A percentile compares a stretch with the other conserved stretches of the same genome.
Evolutionary conservation across 2,329 filamentous ascomycete genomes (phyloP).

Genomic region (Diplodia mutila): DNA sequence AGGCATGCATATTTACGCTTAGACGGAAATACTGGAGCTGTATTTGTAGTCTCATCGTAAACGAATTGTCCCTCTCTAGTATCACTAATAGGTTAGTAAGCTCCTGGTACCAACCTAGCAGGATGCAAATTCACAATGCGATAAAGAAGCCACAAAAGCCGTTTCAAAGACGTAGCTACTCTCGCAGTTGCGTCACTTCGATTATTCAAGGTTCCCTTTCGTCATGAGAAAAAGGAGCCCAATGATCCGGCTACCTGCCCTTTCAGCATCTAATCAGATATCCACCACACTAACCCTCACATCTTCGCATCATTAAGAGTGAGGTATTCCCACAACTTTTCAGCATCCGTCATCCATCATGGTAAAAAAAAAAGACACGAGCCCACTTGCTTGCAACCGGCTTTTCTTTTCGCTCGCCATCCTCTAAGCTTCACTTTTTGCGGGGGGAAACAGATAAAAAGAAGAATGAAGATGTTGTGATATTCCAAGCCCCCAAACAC

Average conservation of each 20-base stretch:
- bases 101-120: neutral
- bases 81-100: neutral
- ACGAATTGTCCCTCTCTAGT: neutral
- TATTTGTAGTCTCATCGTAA: neutral
- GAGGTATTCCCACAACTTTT: neutral
- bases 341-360: neutral
- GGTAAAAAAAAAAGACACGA: neutral
- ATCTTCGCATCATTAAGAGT: neutral
- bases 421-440: neutral
- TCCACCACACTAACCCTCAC: neutral
- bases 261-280: conserved; percentile 12
- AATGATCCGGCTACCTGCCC: neutral
- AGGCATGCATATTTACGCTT: neutral
- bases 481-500: conserved; percentile 21
- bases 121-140: neutral
- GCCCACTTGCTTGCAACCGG: conserved; percentile 9
- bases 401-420: neutral
- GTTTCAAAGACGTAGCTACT: neutral
- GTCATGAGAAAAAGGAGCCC: neutral
- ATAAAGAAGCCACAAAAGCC: neutral
- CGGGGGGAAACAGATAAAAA: neutral
- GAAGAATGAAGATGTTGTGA: conserved; percentile 11
- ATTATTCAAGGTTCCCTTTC: neutral
- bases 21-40: neutral
- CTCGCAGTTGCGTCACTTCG: neutral